Percentiles rank a stretch among this genome's conserved stretches.
Conservation (phyloP, 176 grass and related monocot species). For the Carex parvula region DNA sequence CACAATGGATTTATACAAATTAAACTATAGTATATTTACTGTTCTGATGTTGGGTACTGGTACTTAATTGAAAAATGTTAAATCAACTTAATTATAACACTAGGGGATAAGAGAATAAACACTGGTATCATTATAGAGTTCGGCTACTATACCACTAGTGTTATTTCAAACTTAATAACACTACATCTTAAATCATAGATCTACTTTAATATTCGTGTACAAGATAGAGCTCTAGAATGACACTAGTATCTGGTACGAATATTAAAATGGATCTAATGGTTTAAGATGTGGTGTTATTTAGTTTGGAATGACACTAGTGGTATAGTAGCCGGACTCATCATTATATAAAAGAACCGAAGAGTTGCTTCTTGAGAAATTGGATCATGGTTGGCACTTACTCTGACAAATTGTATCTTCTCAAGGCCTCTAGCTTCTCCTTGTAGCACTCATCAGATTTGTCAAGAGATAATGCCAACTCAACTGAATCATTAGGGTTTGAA, state of each 20-base stretch:
- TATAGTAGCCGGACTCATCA: no score
- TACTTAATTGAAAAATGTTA: neutral
- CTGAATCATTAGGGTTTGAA: conserved; percentile 92
- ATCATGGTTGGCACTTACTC: conserved; percentile 52
- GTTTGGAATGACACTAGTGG: no score
- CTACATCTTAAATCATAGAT: no score
- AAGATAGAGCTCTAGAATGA: no score
- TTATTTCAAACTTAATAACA: no score
- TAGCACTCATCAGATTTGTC: conserved; percentile 79
- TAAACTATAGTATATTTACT: neutral
- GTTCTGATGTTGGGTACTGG: neutral
- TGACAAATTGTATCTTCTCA: conserved; percentile 64
- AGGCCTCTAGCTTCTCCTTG: conserved; percentile 71
- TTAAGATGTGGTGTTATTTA: no score
- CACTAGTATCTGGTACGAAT: no score
- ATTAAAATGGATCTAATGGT: no score
- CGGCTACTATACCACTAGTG: no score
- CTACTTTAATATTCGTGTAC: no score
- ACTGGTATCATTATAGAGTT: no score
- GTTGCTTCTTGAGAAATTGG: neutral
- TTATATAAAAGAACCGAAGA: neutral
- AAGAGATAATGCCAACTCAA: conserved; percentile 72
- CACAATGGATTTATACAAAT: conserved; percentile 7
- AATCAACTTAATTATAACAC: neutral
- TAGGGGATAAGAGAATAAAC: neutral